These are phyloP conservation scores for Kingdonia uniflora DNA, from an alignment of 164 flowering plant species.

Conservation along the genomic window DNA sequence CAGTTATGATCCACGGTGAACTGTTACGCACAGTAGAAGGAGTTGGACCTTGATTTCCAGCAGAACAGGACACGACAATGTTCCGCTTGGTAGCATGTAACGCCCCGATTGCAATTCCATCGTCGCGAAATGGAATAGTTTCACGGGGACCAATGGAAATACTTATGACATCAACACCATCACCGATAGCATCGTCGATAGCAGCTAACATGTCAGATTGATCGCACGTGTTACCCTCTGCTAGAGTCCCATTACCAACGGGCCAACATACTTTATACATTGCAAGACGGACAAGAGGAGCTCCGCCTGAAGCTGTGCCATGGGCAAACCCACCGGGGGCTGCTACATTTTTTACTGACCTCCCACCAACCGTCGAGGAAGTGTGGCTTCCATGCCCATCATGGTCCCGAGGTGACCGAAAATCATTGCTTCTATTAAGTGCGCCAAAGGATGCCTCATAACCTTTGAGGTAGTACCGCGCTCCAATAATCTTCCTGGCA, in stretches of 20 bases:
- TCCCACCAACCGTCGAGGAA: conserved; percentile 66
- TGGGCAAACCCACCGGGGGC: conserved; percentile 61
- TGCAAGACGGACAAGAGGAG: conserved; percentile 65
- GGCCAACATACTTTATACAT: conserved; percentile 96
- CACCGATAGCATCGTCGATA: conserved; percentile 74
- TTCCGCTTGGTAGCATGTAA: conserved; percentile 51
- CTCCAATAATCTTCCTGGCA: conserved; percentile 81
- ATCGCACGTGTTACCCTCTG: conserved; percentile 45
- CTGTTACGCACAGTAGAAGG: conserved; percentile 46
- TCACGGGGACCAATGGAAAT: conserved; percentile 51
- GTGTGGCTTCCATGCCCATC: conserved; percentile 97
- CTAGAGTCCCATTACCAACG: conserved; percentile 29
- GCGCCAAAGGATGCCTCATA: conserved; percentile 43
- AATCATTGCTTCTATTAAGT: conserved; percentile 45
- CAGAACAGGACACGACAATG: conserved; percentile 65
- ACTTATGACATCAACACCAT: conserved; percentile 77
- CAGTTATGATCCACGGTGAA: conserved; percentile 88
- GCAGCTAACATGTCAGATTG: conserved; percentile 82
- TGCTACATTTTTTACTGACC: conserved; percentile 33
- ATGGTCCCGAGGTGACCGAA: conserved; percentile 63
- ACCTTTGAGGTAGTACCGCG: conserved; percentile 70
- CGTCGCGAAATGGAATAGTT: conserved; percentile 19
- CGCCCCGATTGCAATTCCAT: conserved; percentile 66
- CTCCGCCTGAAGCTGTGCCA: conserved; percentile 83
- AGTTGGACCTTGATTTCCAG: conserved; percentile 67